phyloP scores from a whole-genome alignment of 345 rosid species.

The Aurinia saxatilis region DNA sequence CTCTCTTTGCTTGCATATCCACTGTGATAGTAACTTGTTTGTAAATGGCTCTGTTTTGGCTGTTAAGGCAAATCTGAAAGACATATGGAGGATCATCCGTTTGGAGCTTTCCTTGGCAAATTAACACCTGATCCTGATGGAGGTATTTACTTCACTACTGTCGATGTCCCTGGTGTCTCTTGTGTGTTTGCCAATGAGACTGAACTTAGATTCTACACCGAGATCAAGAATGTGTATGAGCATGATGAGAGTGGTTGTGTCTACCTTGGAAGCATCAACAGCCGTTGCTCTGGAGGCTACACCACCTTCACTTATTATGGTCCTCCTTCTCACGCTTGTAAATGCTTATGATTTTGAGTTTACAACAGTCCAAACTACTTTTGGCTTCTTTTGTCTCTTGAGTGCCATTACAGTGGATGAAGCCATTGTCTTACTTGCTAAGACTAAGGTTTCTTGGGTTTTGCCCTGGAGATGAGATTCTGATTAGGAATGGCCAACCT shows the following conservation, averaged over 20 bases:
- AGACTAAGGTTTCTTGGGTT: too few relatives aligned
- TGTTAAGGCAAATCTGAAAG: not conserved
- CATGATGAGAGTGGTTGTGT: slow-evolving; percentile 11
- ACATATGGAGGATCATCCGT: not conserved
- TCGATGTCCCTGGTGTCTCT: slow-evolving; percentile 8
- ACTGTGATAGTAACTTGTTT: too few relatives aligned
- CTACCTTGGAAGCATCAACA: not conserved
- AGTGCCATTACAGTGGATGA: too few relatives aligned
- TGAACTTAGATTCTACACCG: not conserved
- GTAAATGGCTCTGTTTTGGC: too few relatives aligned
- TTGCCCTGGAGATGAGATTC: too few relatives aligned
- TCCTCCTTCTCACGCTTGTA: not conserved
- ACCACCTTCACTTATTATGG: slow-evolving; percentile 8
- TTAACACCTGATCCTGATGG: not conserved
- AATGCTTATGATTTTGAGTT: too few relatives aligned
- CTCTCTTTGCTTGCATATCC: not conserved
- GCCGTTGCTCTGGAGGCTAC: not conserved
- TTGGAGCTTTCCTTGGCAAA: not conserved
- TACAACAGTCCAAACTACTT: too few relatives aligned
- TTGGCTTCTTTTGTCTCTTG: too few relatives aligned
- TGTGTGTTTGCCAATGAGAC: not conserved
- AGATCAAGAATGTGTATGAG: slow-evolving; percentile 5
- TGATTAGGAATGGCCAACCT: too few relatives aligned
- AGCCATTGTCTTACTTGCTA: too few relatives aligned
- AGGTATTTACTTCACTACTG: not conserved